Evolutionary conservation across 164 flowering plant genomes (phyloP).

Genomic region (Macadamia tetraphylla): DNA sequence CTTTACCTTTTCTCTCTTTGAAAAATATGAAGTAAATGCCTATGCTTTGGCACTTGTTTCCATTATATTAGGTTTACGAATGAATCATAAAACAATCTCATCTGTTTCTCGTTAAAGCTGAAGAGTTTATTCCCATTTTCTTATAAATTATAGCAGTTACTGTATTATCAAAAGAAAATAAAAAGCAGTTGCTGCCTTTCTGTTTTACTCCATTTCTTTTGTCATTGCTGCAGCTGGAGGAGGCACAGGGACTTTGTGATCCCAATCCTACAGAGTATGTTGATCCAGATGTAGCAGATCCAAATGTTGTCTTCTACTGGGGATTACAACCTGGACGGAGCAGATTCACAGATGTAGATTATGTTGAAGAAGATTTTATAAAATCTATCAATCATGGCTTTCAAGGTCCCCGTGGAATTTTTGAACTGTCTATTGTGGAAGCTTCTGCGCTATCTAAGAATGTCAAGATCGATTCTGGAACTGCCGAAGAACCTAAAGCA

Average conservation of each 20-base stretch:
- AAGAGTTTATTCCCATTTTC: too few species aligned
- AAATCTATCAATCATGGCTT: constrained; percentile 24
- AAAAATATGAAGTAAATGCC: too few species aligned
- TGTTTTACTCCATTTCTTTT: too few species aligned
- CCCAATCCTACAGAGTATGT: constrained; percentile 51
- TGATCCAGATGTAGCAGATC: constrained; percentile 24
- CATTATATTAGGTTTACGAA: too few species aligned
- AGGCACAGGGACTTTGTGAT: constrained; percentile 39
- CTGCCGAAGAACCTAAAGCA: constrained; percentile 9
- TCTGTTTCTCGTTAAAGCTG: too few species aligned
- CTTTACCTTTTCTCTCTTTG: neutral
- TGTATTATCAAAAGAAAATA: too few species aligned
- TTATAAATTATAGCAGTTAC: too few species aligned
- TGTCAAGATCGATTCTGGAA: constrained; percentile 8
- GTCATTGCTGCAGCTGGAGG: constrained; percentile 42
- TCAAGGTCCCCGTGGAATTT: constrained; percentile 29
- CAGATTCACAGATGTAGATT: constrained; percentile 16
- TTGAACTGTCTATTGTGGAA: constrained; percentile 33
- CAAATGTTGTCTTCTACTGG: constrained; percentile 54
- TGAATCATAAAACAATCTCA: too few species aligned
- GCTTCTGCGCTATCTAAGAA: constrained; percentile 28
- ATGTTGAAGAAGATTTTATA: constrained; percentile 34
- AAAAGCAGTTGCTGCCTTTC: neutral
- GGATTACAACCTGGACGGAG: constrained; percentile 33
- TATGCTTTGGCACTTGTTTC: too few species aligned